Evolutionary conservation across 495 filamentous ascomycete genomes (phyloP).

Genomic region (Lichina pygmaea): DNA sequence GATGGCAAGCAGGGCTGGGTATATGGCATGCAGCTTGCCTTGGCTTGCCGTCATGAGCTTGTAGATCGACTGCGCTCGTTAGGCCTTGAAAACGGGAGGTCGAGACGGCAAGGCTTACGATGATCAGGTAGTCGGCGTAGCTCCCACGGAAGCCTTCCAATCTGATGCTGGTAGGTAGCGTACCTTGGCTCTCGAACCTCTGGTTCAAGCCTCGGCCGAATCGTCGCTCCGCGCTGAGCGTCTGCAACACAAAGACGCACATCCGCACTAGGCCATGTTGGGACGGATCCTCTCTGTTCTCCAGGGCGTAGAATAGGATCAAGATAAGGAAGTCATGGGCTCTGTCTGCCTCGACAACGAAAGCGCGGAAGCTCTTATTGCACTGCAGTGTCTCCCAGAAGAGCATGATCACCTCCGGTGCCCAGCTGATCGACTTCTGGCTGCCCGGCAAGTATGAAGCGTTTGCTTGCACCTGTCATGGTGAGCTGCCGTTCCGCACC

Average conservation of each 20-base stretch:
- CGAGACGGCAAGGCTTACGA: slow-evolving; percentile 26
- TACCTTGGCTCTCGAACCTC: slow-evolving; percentile 70
- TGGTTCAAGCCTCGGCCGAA: slow-evolving; percentile 82
- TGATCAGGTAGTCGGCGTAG: slow-evolving; percentile 85
- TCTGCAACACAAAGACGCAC: slow-evolving; percentile 93
- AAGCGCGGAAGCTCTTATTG: slow-evolving; percentile 91
- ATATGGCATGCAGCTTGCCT: slow-evolving; percentile 72
- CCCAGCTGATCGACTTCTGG: slow-evolving; percentile 58
- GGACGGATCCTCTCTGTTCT: slow-evolving; percentile 58
- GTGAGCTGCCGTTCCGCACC: not conserved
- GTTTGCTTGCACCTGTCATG: slow-evolving; percentile 44
- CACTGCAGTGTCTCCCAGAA: slow-evolving; percentile 97
- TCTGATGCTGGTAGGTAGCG: slow-evolving; percentile 52
- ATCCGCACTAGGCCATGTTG: slow-evolving; percentile 85
- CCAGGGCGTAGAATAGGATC: slow-evolving; percentile 75
- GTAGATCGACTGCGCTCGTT: slow-evolving; percentile 51
- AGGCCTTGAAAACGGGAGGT: slow-evolving; percentile 4
- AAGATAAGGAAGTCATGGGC: slow-evolving; percentile 83
- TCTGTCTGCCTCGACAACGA: slow-evolving; percentile 86
- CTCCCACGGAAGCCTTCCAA: slow-evolving; percentile 65
- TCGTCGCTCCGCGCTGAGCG: slow-evolving; percentile 72
- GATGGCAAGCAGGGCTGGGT: slow-evolving; percentile 75
- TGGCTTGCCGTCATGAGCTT: slow-evolving; percentile 55
- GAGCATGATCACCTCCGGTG: slow-evolving; percentile 87
- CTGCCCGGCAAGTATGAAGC: slow-evolving; percentile 73